Evolutionary conservation across 2,329 filamentous ascomycete species (phyloP).

Genomic region (Penicillium sp.): DNA sequence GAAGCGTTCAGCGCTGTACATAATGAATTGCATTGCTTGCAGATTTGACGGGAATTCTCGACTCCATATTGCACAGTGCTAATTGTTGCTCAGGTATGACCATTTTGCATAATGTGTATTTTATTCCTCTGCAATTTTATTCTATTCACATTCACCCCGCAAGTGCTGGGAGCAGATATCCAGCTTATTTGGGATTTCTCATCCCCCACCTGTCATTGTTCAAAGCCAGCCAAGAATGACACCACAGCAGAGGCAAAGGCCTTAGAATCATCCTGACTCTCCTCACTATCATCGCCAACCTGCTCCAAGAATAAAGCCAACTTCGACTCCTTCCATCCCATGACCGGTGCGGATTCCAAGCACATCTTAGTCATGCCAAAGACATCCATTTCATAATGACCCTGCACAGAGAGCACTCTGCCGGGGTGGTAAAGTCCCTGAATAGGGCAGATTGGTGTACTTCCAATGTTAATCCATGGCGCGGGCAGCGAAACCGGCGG

Average conservation of each 20-base stretch:
- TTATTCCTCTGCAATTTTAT: background rate
- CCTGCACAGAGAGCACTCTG: constrained; percentile 22
- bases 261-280: constrained; percentile 19
- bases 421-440: constrained; percentile 23
- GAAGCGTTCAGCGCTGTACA: background rate
- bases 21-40: background rate
- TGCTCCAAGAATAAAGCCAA: constrained; percentile 22
- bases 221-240: constrained; percentile 19
- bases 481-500: constrained; percentile 21
- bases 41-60: background rate
- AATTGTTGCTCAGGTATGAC: background rate
- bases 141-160: background rate
- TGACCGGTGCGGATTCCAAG: constrained; percentile 18
- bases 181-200: background rate
- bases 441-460: constrained; percentile 23
- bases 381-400: constrained; percentile 25
- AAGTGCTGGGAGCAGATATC: background rate
- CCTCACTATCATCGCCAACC: constrained; percentile 18
- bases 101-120: background rate
- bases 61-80: background rate
- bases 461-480: constrained; percentile 25
- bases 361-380: constrained; percentile 25
- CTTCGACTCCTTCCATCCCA: constrained; percentile 24
- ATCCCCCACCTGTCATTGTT: constrained; percentile 10
- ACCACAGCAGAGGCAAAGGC: constrained; percentile 25